phyloP scores from a whole-genome alignment of 164 flowering plant species.

The Cinnamomum micranthum region DNA sequence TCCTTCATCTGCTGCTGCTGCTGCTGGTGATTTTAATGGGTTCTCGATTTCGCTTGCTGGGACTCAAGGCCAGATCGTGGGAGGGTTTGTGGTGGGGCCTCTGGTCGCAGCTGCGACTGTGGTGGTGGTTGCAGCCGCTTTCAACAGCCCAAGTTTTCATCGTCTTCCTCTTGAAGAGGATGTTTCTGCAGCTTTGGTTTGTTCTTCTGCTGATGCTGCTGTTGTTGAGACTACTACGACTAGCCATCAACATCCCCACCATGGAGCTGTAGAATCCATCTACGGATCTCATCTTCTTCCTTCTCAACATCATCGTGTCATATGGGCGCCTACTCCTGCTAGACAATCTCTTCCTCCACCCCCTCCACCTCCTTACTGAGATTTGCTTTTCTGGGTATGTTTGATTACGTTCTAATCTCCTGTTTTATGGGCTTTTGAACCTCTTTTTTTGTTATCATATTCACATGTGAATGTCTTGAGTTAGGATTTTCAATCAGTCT shows the following conservation, averaged over 20 bases:
- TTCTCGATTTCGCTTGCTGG: conserved; percentile 61
- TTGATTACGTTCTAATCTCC: background rate
- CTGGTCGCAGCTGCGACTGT: conserved; percentile 54
- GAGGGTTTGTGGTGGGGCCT: conserved; percentile 59
- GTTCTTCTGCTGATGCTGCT: background rate
- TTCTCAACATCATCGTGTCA: conserved; percentile 28
- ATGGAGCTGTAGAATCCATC: conserved; percentile 32
- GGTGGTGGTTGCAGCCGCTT: conserved; percentile 46
- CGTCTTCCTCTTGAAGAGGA: conserved; percentile 44
- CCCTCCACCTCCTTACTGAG: conserved; percentile 29
- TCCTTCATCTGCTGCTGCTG: conserved; percentile 4
- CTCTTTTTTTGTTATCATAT: background rate
- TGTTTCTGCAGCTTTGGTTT: background rate
- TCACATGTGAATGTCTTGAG: background rate
- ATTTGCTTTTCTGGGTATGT: background rate
- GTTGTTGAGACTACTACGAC: background rate
- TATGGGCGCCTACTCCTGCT: conserved; percentile 58
- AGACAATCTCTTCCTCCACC: conserved; percentile 23
- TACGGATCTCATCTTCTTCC: conserved; percentile 44
- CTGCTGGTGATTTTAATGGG: conserved; percentile 13
- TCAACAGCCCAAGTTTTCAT: conserved; percentile 45
- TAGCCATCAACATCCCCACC: conserved; percentile 4
- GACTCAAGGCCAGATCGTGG: conserved; percentile 73
- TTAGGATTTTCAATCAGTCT: background rate
- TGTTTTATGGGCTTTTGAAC: background rate